Conservation (phyloP, 768 basidiomycete species). For the Leccinum incarnatum region DNA sequence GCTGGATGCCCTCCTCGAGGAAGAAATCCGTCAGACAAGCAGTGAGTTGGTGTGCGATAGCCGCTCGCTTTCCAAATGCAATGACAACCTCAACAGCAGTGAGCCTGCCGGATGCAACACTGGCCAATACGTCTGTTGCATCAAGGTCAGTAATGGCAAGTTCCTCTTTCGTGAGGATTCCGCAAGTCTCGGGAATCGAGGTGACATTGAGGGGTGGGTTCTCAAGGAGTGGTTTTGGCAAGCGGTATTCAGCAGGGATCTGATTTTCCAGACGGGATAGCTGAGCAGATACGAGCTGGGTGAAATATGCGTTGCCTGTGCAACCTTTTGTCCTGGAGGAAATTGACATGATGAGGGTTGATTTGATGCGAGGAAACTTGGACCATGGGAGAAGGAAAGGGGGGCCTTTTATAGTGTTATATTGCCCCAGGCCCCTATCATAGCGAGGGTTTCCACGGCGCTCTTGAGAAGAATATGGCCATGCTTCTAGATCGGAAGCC, state of each 20-base stretch:
- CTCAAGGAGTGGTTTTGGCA: constrained; percentile 17
- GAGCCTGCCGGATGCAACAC: constrained; percentile 29
- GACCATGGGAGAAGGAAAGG: background rate
- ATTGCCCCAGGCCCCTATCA: background rate
- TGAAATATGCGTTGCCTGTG: constrained; percentile 22
- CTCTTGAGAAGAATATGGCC: background rate
- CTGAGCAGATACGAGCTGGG: constrained; percentile 17
- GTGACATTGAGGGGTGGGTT: constrained; percentile 33
- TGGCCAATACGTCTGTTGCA: constrained; percentile 32
- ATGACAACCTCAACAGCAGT: constrained; percentile 39
- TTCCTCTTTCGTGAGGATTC: constrained; percentile 32
- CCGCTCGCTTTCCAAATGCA: constrained; percentile 50
- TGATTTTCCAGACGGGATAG: constrained; percentile 21
- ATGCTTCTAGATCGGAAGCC: background rate
- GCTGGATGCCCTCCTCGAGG: constrained; percentile 40
- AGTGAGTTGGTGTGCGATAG: constrained; percentile 48
- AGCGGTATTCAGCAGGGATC: constrained; percentile 22
- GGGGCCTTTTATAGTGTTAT: background rate
- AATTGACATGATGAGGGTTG: constrained; percentile 15
- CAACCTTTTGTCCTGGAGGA: constrained; percentile 21
- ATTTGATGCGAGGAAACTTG: background rate
- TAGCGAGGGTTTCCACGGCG: background rate
- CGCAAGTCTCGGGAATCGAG: constrained; percentile 30
- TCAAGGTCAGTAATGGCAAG: constrained; percentile 36
- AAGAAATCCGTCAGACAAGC: constrained; percentile 44